These are phyloP conservation scores for Talaromyces albobiverticillius DNA, from an alignment of 2,329 filamentous ascomycete species.

Conservation along the genomic window DNA sequence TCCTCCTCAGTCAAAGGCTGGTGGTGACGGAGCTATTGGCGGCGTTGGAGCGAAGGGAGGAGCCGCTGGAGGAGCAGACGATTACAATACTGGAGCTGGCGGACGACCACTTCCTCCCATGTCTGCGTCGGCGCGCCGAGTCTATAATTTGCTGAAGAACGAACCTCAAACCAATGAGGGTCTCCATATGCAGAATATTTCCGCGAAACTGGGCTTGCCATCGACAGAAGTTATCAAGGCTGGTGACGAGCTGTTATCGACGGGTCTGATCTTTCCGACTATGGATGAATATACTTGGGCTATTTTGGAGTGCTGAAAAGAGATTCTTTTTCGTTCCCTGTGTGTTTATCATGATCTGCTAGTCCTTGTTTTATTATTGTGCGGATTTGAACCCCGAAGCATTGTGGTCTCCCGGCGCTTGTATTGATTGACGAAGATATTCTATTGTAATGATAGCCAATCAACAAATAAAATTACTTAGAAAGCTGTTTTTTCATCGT, in stretches of 20 bases:
- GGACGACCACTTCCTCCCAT: slow-evolving; percentile 46
- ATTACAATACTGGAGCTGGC: slow-evolving; percentile 29
- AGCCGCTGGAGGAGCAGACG: slow-evolving; percentile 45
- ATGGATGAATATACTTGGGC: slow-evolving; percentile 92
- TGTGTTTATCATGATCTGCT: background rate
- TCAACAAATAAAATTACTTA: background rate
- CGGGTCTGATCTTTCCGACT: slow-evolving; percentile 82
- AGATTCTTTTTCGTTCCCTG: background rate
- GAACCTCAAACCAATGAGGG: slow-evolving; percentile 75
- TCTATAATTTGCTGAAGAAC: slow-evolving; percentile 68
- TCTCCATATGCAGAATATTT: slow-evolving; percentile 75
- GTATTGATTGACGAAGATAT: slow-evolving; percentile 3
- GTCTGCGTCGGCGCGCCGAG: slow-evolving; percentile 60
- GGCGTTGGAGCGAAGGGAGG: slow-evolving; percentile 38
- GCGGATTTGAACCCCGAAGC: background rate
- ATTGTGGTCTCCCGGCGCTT: slow-evolving; percentile 2
- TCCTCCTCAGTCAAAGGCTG: slow-evolving; percentile 40
- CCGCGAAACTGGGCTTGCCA: slow-evolving; percentile 62
- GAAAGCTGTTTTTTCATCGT: background rate
- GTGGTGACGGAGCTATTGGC: slow-evolving; percentile 28
- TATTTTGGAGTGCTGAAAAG: slow-evolving; percentile 59
- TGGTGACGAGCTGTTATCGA: slow-evolving; percentile 73
- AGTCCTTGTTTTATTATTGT: background rate
- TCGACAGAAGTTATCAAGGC: slow-evolving; percentile 69
- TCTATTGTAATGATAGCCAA: background rate